Percentiles rank a stretch among this genome's conserved stretches.
Evolutionary conservation across 352 stramenopile species (phyloP).

Genomic region (Thraustotheca clavata): DNA sequence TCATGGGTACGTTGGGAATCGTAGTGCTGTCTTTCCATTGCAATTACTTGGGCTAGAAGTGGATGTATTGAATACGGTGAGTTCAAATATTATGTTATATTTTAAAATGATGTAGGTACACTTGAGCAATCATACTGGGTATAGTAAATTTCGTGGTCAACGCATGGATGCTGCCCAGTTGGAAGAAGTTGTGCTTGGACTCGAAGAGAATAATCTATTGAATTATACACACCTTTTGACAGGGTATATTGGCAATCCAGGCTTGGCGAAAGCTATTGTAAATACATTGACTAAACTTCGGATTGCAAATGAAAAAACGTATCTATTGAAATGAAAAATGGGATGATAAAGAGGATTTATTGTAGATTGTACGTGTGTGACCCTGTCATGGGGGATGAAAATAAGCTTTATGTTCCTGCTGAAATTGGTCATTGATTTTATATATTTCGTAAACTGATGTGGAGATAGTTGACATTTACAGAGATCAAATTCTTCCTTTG

Average conservation of each 20-base stretch:
- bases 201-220: constrained; percentile 62
- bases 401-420: constrained; percentile 68
- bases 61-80: constrained; percentile 73
- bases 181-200: constrained; percentile 66
- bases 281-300: constrained; percentile 18
- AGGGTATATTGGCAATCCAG: constrained; percentile 65
- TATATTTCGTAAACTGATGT: constrained; percentile 1
- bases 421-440: constrained; percentile 45
- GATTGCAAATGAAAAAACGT: constrained; percentile 9
- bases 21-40: constrained; percentile 76
- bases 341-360: too few relatives aligned
- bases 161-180: constrained; percentile 55
- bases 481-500: constrained; percentile 65
- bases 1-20: constrained; percentile 82
- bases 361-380: constrained; percentile 66
- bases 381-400: constrained; percentile 72
- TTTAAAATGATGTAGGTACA: constrained; percentile 32
- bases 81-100: background rate
- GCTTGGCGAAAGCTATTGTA: constrained; percentile 62
- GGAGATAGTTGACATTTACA: constrained; percentile 70
- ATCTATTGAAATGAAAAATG: too few relatives aligned
- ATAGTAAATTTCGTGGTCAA: constrained; percentile 62
- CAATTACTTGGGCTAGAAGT: constrained; percentile 80
- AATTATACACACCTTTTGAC: constrained; percentile 74
- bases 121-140: constrained; percentile 84